Base-by-base conservation (phyloP, 225 moss, liverwort and hornwort species). In the Marchantia paleacea region DNA sequence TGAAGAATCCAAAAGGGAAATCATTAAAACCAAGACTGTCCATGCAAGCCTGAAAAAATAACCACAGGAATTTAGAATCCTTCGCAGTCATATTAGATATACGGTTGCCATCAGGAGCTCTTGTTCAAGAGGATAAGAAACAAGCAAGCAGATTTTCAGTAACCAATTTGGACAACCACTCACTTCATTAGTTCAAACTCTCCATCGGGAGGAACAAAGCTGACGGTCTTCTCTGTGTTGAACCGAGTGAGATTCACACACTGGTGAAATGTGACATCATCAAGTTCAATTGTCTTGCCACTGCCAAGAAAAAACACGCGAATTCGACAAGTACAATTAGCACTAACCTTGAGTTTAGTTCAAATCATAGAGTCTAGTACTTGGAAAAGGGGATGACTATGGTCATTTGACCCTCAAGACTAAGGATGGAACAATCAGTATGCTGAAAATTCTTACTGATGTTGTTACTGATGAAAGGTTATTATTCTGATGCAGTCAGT, bases 141-240 rank as follows among this genome's bases (percentile, higher is more conserved):
- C 22, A 22, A n/a, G 22, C 12, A 51, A 72, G 50, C 48, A 50
- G 16, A 70, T 18, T 49, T 49, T 49, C 0, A 72, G 52, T 14
- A 19, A 61, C 3, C 2, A 26, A 9, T 13, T 58, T 71, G 7
- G n/a, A 81, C 24, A 29, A 81, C 24, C 19, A 81, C 87, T 82
- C 60, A 87, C 84, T 89, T 89, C 89, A 89, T 89, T 55, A 89
- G 80, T 78, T 89, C 89, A 29, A 89, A 89, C 69, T 89, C 89
- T 81, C 89, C 89, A 79, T 89, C 89, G 19, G 89, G 89, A 11
- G 89, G 89, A 58, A 89, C 89, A 80, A 89, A 89, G 81, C 89
- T 89, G 70, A 89, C 89, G 7, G 89, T 89, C 75, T 89, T 89
- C 83, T 89, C 89, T 50, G 89, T 86, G 48, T 89, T 89, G 64